Conservation (phyloP, 164 flowering plant species). For the Vitis amurensis region DNA sequence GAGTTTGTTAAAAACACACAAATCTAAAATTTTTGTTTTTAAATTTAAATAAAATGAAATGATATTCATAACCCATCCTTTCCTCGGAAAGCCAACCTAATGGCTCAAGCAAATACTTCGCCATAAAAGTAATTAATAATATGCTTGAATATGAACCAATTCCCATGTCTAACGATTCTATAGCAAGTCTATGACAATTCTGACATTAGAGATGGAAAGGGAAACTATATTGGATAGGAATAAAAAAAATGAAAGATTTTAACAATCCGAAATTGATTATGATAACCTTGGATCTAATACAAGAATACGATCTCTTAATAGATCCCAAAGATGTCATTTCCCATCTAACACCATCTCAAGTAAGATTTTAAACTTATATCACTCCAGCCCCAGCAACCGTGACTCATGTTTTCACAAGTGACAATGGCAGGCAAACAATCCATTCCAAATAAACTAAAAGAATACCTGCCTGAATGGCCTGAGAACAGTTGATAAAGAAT, state of each 20-base stretch:
- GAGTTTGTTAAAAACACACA: neutral
- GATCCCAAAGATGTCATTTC: neutral
- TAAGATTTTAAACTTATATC: too few relatives aligned
- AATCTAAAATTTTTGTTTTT: neutral
- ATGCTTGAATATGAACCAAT: too few relatives aligned
- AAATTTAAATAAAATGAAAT: neutral
- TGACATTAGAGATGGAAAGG: too few relatives aligned
- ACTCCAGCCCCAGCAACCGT: too few relatives aligned
- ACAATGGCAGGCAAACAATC: neutral
- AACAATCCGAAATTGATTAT: too few relatives aligned
- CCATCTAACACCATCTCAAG: neutral
- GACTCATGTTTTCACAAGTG: too few relatives aligned
- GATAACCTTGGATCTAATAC: neutral
- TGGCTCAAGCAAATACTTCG: too few relatives aligned
- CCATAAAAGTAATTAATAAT: too few relatives aligned
- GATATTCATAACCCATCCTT: neutral
- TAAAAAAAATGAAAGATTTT: neutral
- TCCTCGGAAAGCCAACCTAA: neutral
- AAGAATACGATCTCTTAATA: neutral
- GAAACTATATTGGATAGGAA: neutral
- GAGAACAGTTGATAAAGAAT: neutral
- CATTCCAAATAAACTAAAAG: slow-evolving; percentile 1
- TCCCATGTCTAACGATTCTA: too few relatives aligned
- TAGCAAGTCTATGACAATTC: too few relatives aligned
- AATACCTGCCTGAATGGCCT: neutral